Evolutionary conservation across 305 asterid genomes (phyloP).

Genomic region (Andrographis paniculata): DNA sequence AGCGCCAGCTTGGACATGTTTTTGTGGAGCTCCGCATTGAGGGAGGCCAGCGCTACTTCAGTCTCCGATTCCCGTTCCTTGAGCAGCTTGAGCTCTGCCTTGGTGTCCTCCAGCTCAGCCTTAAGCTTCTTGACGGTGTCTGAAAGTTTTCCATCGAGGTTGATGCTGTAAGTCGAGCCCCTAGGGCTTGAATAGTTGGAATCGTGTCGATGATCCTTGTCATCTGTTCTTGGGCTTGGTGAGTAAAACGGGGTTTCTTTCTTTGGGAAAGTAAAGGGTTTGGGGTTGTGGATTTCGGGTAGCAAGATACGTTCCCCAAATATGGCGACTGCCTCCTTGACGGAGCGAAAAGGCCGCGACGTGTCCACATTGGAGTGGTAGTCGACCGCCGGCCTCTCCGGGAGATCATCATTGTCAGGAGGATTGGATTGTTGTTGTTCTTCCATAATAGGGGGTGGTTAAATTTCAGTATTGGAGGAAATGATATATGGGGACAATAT

Average conservation of each 20-base stretch:
- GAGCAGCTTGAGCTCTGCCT: conserved; percentile 44
- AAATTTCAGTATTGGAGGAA: neutral
- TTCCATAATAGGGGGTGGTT: neutral
- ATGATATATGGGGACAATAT: neutral
- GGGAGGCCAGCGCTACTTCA: conserved; percentile 62
- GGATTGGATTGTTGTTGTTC: conserved; percentile 5
- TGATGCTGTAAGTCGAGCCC: conserved; percentile 15
- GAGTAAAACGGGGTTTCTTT: conserved; percentile 39
- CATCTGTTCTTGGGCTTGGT: conserved; percentile 13
- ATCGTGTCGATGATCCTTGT: neutral
- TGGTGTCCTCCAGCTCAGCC: conserved; percentile 64
- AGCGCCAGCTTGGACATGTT: conserved; percentile 64
- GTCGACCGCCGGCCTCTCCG: neutral
- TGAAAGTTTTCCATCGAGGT: conserved; percentile 3
- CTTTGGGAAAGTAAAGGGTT: conserved; percentile 33
- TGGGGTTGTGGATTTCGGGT: conserved; percentile 34
- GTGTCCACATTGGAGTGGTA: conserved; percentile 42
- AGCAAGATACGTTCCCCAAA: conserved; percentile 55
- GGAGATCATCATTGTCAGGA: conserved; percentile 3
- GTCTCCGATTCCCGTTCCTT: conserved; percentile 70
- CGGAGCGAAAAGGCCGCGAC: conserved; percentile 74
- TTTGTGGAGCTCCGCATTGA: conserved; percentile 80
- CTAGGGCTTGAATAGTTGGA: conserved; percentile 16
- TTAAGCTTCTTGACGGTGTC: conserved; percentile 38
- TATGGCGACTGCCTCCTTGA: conserved; percentile 81